Percentiles rank a stretch among this genome's conserved stretches.
Conservation (phyloP, 2,329 filamentous ascomycete species). For the Nothophaeocryptopus gaeumannii region DNA sequence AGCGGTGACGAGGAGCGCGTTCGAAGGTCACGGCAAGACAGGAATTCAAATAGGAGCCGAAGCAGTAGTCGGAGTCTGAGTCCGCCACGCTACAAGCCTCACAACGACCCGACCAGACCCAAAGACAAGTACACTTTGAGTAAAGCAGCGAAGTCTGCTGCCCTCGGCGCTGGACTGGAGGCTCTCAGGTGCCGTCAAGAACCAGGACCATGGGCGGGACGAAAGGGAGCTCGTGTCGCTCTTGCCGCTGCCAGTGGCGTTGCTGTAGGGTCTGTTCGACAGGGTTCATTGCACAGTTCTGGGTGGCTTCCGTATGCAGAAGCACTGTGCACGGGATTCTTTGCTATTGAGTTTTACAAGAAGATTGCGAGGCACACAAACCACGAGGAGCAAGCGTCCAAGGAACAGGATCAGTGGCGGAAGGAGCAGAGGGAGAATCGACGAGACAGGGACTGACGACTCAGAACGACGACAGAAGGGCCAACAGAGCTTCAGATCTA, state of each 20-base stretch:
- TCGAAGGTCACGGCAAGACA: neutral
- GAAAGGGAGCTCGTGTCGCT: slow-evolving; percentile 5
- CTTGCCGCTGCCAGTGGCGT: slow-evolving; percentile 8
- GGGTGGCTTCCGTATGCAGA: slow-evolving; percentile 10
- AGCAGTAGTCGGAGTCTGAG: slow-evolving; percentile 3
- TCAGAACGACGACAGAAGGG: no score
- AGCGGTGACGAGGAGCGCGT: neutral
- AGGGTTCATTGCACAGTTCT: neutral
- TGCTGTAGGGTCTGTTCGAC: slow-evolving; percentile 4
- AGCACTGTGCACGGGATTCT: slow-evolving; percentile 9
- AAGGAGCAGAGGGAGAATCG: neutral
- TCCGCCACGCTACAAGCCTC: slow-evolving; percentile 2
- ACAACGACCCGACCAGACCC: slow-evolving; percentile 5
- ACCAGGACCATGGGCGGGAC: slow-evolving; percentile 8
- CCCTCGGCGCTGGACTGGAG: slow-evolving; percentile 7
- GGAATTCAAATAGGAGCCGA: neutral
- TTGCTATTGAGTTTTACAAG: slow-evolving; percentile 10
- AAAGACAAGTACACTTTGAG: slow-evolving; percentile 7
- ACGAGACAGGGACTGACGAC: neutral
- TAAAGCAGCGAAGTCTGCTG: slow-evolving; percentile 6
- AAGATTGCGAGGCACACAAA: slow-evolving; percentile 8
- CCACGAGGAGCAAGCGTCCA: slow-evolving; percentile 5
- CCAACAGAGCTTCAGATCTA: no score
- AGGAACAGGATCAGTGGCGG: slow-evolving; percentile 7
- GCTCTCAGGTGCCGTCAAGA: slow-evolving; percentile 5